These are phyloP conservation scores for Microbotryomycetes sp. DNA, from an alignment of 1,284 basidiomycete genomes.

Conservation along the genomic window DNA sequence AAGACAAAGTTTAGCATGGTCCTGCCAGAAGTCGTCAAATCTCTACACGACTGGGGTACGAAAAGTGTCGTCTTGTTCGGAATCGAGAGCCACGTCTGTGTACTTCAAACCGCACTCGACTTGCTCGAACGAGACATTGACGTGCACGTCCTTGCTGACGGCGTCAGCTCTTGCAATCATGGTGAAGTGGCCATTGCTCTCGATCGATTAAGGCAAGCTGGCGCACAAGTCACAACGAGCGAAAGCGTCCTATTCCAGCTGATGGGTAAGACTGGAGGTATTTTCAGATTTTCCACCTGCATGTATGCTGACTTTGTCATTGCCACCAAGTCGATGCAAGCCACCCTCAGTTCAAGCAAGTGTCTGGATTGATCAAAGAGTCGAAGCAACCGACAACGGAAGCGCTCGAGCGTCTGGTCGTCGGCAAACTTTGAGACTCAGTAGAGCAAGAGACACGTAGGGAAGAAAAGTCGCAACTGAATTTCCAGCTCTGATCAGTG, in stretches of 20 bases:
- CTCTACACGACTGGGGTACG: slow-evolving; percentile 49
- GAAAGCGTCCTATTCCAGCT: slow-evolving; percentile 76
- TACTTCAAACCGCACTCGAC: slow-evolving; percentile 48
- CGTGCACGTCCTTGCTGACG: slow-evolving; percentile 71
- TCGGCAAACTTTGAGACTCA: slow-evolving; percentile 9
- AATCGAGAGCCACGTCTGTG: slow-evolving; percentile 85
- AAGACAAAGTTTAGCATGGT: slow-evolving; percentile 67
- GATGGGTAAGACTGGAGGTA: slow-evolving; percentile 46
- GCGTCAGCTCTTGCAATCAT: slow-evolving; percentile 67
- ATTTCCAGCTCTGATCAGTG: not conserved
- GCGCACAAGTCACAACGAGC: slow-evolving; percentile 68
- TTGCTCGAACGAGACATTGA: slow-evolving; percentile 46
- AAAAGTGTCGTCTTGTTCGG: slow-evolving; percentile 68
- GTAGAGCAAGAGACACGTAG: not conserved
- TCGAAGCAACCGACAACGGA: slow-evolving; percentile 57
- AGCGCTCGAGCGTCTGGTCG: slow-evolving; percentile 36
- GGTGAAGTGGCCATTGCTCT: slow-evolving; percentile 46
- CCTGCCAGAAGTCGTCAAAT: slow-evolving; percentile 55
- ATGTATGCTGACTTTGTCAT: too few relatives aligned
- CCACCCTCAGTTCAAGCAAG: slow-evolving; percentile 62
- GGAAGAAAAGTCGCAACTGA: not conserved
- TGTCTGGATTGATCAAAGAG: slow-evolving; percentile 67
- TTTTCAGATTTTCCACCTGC: slow-evolving; percentile 8
- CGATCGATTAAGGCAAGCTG: slow-evolving; percentile 50
- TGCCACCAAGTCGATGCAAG: slow-evolving; percentile 53